Percentiles rank a stretch among this genome's conserved stretches.
Conservation (phyloP, 768 basidiomycete species). For the Agrocybe praecox region DNA sequence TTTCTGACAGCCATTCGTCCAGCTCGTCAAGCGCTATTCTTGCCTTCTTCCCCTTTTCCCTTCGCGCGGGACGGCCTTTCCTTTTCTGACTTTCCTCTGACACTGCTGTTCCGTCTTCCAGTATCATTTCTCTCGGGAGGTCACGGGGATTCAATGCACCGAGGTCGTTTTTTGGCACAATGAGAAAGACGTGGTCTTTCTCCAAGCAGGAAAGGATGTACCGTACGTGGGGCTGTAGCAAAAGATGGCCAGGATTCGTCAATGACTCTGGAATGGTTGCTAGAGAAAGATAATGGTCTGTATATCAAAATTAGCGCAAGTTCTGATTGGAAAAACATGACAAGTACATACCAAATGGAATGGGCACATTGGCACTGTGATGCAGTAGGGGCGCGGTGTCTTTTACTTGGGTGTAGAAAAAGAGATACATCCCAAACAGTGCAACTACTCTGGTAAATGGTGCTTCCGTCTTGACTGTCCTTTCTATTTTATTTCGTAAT, state of each 20-base stretch:
- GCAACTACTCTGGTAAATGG: conserved; percentile 61
- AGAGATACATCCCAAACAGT: conserved; percentile 71
- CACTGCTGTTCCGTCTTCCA: conserved; percentile 36
- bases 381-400: conserved; percentile 53
- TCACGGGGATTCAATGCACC: conserved; percentile 60
- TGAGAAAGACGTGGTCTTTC: conserved; percentile 53
- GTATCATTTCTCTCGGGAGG: conserved; percentile 70
- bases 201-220: conserved; percentile 53
- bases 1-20: conserved; percentile 49
- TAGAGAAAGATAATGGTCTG: conserved; percentile 62
- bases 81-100: conserved; percentile 40
- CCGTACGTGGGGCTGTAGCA: conserved; percentile 52
- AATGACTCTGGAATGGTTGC: conserved; percentile 49
- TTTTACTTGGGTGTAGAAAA: conserved; percentile 69
- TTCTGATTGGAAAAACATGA: conserved; percentile 1
- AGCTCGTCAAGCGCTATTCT: conserved; percentile 50
- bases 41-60: conserved; percentile 59
- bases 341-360: conserved; percentile 55
- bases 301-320: conserved; percentile 4
- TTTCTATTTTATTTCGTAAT: conserved; percentile 42
- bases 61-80: conserved; percentile 65
- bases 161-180: conserved; percentile 56
- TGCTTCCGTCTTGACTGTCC: conserved; percentile 46
- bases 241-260: conserved; percentile 36
- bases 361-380: conserved; percentile 53